A percentile compares a stretch with the other conserved stretches of the same genome.
phyloP scores from a whole-genome alignment of 805 yeast species.

The Candida berthetii region DNA sequence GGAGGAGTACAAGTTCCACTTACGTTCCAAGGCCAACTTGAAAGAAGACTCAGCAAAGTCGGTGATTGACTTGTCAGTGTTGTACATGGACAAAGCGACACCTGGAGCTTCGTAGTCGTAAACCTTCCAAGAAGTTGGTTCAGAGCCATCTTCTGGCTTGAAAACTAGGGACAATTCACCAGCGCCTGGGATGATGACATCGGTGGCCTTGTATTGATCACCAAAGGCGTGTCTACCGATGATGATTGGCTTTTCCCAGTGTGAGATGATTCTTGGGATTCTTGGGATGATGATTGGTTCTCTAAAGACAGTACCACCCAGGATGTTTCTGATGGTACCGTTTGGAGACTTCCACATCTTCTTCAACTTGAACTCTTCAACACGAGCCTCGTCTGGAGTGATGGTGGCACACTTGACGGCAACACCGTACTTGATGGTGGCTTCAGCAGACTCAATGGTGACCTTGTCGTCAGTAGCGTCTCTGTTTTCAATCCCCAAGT shows the following conservation, averaged over 20 bases:
- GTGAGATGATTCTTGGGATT: slow-evolving; percentile 83
- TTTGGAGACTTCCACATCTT: slow-evolving; percentile 98
- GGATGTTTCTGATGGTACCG: slow-evolving; percentile 92
- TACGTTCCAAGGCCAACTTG: slow-evolving; percentile 75
- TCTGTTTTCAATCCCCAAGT: slow-evolving; percentile 79
- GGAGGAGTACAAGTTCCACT: slow-evolving; percentile 76
- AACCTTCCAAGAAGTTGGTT: slow-evolving; percentile 50
- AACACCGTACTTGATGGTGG: slow-evolving; percentile 82
- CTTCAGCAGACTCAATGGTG: slow-evolving; percentile 84
- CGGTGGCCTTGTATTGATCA: slow-evolving; percentile 94
- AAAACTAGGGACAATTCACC: slow-evolving; percentile 76
- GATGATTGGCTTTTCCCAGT: slow-evolving; percentile 93
- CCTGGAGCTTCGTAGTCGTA: slow-evolving; percentile 62
- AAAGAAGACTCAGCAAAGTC: slow-evolving; percentile 95
- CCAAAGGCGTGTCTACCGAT: slow-evolving; percentile 98
- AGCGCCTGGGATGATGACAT: slow-evolving; percentile 69
- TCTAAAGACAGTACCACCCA: slow-evolving; percentile 95
- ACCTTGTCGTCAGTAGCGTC: slow-evolving; percentile 86
- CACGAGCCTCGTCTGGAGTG: slow-evolving; percentile 97
- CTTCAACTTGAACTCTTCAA: slow-evolving; percentile 82
- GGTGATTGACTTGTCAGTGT: slow-evolving; percentile 83
- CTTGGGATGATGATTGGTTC: slow-evolving; percentile 90
- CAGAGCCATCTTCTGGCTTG: slow-evolving; percentile 62
- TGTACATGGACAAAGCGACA: slow-evolving; percentile 91
- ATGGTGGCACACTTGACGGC: slow-evolving; percentile 98